Evolutionary conservation across 208 protist species (phyloP).

Genomic region (Trypanosoma avium): DNA sequence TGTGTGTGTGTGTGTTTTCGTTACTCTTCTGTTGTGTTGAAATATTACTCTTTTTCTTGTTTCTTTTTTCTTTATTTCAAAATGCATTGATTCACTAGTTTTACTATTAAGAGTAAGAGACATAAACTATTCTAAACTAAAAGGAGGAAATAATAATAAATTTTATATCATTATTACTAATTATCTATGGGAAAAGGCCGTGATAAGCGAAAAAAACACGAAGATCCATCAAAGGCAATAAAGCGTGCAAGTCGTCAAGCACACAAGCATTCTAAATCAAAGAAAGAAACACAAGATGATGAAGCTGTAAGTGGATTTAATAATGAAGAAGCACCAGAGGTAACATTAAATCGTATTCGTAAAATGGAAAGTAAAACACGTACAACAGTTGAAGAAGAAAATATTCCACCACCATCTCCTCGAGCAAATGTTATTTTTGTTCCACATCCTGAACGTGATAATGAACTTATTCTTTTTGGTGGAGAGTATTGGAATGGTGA

Average conservation of each 20-base stretch:
- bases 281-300: constrained; percentile 25
- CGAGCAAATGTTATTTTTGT: constrained; percentile 83
- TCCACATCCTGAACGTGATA: constrained; percentile 64
- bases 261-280: constrained; percentile 56
- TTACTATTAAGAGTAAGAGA: no score
- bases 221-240: constrained; percentile 79
- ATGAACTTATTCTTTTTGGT: constrained; percentile 89
- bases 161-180: no score
- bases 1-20: no score
- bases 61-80: no score
- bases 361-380: constrained; percentile 69
- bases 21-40: no score
- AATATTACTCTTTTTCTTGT: no score
- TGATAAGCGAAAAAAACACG: constrained; percentile 90
- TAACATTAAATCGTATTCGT: constrained; percentile 78
- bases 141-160: no score
- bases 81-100: no score
- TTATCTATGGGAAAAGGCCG: constrained; percentile 86
- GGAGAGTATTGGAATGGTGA: constrained; percentile 91
- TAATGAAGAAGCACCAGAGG: constrained; percentile 86
- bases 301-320: constrained; percentile 49
- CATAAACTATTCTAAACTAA: no score
- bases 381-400: constrained; percentile 60
- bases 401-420: constrained; percentile 59
- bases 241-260: constrained; percentile 67